A percentile compares a stretch with the other conserved stretches of the same genome.
phyloP scores from a whole-genome alignment of 306 rosid species.

The Quercus gilva region DNA sequence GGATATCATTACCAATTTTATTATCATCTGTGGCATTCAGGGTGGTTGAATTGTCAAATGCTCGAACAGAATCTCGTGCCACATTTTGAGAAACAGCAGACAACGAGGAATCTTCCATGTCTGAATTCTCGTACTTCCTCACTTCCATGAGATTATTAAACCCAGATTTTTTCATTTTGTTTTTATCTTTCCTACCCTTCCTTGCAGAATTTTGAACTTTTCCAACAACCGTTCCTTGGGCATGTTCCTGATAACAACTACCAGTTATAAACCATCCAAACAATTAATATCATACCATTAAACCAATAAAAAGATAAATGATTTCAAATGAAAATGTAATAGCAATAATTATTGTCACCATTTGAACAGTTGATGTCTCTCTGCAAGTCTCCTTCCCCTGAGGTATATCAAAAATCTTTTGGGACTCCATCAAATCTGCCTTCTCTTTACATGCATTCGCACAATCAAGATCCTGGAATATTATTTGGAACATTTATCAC shows the following conservation, averaged over 20 bases:
- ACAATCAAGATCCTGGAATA: conserved; percentile 53
- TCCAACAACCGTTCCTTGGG: conserved; percentile 34
- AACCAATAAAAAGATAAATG: conserved; percentile 37
- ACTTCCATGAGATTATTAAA: conserved; percentile 30
- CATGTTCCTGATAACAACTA: conserved; percentile 64
- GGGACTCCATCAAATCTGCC: conserved; percentile 35
- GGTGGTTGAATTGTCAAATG: conserved; percentile 36
- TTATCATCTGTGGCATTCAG: conserved; percentile 33
- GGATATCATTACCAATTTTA: conserved; percentile 33
- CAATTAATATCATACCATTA: conserved; percentile 17
- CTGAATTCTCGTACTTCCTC: conserved; percentile 34
- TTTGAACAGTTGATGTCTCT: conserved; percentile 41
- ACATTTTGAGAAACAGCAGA: conserved; percentile 43
- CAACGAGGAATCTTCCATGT: conserved; percentile 39
- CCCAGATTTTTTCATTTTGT: conserved; percentile 44
- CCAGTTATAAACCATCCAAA: conserved; percentile 52
- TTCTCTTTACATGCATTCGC: conserved; percentile 38
- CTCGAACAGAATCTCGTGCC: conserved; percentile 25
- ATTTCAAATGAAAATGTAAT: conserved; percentile 14
- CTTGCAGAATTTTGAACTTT: conserved; percentile 55
- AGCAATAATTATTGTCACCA: conserved; percentile 37
- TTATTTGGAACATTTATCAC: conserved; percentile 37
- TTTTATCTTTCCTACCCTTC: conserved; percentile 65
- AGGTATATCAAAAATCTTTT: conserved; percentile 33
- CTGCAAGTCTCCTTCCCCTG: conserved; percentile 37